phyloP scores from a whole-genome alignment of 83 land plant species.

The Thuja plicata region DNA sequence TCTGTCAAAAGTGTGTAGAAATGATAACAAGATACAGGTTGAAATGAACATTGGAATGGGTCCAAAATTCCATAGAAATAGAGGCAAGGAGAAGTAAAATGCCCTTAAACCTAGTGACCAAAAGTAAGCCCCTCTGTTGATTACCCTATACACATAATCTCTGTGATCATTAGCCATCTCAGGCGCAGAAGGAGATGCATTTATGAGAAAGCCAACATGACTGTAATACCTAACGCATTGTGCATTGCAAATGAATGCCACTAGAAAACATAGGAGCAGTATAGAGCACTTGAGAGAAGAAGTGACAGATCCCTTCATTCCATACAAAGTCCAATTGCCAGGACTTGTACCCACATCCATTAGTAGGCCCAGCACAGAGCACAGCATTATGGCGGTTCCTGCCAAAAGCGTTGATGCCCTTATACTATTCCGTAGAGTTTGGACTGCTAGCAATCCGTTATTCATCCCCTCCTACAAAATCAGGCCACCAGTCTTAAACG shows the following conservation, averaged over 20 bases:
- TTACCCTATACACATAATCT: constrained; percentile 40
- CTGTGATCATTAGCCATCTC: neutral
- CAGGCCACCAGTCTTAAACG: no score
- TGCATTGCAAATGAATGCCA: constrained; percentile 26
- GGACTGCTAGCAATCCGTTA: constrained; percentile 61
- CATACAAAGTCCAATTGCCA: neutral
- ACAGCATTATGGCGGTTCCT: constrained; percentile 49
- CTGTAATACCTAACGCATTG: constrained; percentile 29
- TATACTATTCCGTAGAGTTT: constrained; percentile 62
- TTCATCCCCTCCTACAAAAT: constrained; percentile 50
- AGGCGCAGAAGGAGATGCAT: neutral
- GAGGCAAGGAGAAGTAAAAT: constrained; percentile 67
- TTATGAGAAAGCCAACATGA: constrained; percentile 32
- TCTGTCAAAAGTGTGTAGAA: no score
- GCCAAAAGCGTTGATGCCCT: constrained; percentile 65
- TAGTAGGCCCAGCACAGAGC: constrained; percentile 36
- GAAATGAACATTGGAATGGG: no score
- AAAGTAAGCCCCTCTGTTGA: constrained; percentile 59
- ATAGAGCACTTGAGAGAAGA: constrained; percentile 17
- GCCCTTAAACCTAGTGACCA: constrained; percentile 69
- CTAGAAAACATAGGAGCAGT: constrained; percentile 25
- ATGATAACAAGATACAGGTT: no score
- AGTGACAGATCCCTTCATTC: neutral
- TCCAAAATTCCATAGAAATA: constrained; percentile 67
- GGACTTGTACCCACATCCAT: constrained; percentile 17